These are phyloP conservation scores for Ophiostoma ulmi DNA, from an alignment of 2,329 filamentous ascomycete species.

Conservation along the genomic window DNA sequence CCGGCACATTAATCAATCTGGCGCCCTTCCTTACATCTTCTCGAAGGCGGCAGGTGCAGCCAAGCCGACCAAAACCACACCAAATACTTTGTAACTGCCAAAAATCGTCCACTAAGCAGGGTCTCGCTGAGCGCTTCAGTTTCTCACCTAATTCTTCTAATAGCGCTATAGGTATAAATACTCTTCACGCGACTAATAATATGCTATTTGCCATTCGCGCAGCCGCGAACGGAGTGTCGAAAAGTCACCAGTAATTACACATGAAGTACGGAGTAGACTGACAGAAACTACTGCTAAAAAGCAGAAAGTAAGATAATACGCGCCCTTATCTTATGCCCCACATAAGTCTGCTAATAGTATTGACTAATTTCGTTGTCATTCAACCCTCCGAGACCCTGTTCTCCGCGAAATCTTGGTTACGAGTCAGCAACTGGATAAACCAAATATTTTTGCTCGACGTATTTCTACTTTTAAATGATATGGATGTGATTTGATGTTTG, in stretches of 20 bases:
- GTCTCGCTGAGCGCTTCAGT: neutral
- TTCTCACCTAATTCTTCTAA: neutral
- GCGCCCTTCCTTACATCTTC: neutral
- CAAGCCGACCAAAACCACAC: neutral
- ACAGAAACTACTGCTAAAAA: neutral
- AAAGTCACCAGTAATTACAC: neutral
- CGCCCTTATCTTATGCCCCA: conserved; percentile 5
- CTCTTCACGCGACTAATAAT: neutral
- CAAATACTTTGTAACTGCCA: neutral
- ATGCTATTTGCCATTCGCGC: neutral
- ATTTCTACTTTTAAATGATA: neutral
- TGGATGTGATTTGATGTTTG: neutral
- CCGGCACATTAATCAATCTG: conserved; percentile 4
- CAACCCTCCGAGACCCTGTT: neutral
- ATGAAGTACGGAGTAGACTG: neutral
- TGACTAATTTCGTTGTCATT: neutral
- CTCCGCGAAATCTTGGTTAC: neutral
- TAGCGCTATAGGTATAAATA: neutral
- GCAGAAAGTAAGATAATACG: neutral
- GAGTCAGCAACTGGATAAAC: neutral
- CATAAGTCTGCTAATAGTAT: neutral
- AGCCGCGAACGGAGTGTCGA: neutral
- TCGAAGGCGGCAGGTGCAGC: neutral
- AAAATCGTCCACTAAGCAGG: neutral
- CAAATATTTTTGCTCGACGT: neutral